A percentile compares a stretch with the other conserved stretches of the same genome.
Evolutionary conservation across 139 green algal genomes (phyloP).

Genomic region (Monoraphidium neglectum): DNA sequence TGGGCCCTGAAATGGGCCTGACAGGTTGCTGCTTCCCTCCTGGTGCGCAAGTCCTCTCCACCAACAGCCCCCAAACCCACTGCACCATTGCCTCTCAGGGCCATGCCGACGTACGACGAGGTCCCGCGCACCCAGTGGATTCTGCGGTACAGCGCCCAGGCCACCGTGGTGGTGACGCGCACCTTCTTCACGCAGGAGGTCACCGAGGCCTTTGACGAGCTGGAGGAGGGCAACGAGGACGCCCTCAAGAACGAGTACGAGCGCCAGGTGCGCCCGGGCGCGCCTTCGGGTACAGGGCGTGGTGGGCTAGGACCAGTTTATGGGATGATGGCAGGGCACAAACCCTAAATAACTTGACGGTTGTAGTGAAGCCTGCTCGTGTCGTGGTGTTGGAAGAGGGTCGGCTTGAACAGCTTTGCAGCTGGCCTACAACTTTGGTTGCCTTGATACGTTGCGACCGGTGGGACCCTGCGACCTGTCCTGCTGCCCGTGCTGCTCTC

Average conservation of each 20-base stretch:
- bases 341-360: no score
- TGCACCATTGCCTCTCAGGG: slow-evolving; percentile 12
- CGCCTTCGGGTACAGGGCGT: neutral
- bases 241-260: slow-evolving; percentile 81
- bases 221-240: slow-evolving; percentile 93
- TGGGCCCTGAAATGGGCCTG: no score
- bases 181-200: slow-evolving; percentile 93
- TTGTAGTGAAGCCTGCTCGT: no score
- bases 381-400: no score
- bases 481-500: no score
- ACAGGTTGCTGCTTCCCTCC: no score
- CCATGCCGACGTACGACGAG: slow-evolving; percentile 89
- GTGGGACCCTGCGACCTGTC: no score
- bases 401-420: no score
- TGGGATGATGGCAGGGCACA: no score
- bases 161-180: slow-evolving; percentile 81
- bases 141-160: slow-evolving; percentile 85
- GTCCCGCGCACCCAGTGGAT: slow-evolving; percentile 83
- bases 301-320: no score
- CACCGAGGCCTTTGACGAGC: slow-evolving; percentile 87
- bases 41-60: neutral
- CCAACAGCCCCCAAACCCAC: neutral
- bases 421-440: neutral
- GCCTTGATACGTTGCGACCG: neutral
- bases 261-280: slow-evolving; percentile 35